Evolutionary conservation across 2,329 filamentous ascomycete species (phyloP).

Genomic region (Fusarium proliferatum): DNA sequence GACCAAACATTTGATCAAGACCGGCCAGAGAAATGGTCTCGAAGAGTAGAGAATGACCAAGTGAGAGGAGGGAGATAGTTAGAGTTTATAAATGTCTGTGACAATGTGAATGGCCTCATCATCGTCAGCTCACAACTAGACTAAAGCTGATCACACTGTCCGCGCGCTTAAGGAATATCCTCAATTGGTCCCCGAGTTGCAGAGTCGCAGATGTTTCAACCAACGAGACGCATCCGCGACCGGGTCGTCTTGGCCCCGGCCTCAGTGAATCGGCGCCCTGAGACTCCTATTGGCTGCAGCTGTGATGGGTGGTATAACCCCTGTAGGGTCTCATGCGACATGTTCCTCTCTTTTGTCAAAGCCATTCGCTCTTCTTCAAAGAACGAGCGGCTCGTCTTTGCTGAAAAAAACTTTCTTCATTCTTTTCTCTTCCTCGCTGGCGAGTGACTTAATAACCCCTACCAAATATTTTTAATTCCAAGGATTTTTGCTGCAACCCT

Average conservation of each 20-base stretch:
- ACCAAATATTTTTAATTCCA: not conserved
- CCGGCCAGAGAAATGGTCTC: not conserved
- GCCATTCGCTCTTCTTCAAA: conserved; percentile 16
- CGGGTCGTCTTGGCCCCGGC: conserved; percentile 30
- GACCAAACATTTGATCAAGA: not conserved
- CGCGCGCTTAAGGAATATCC: conserved; percentile 27
- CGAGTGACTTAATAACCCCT: conserved; percentile 29
- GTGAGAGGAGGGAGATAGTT: not conserved
- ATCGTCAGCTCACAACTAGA: conserved; percentile 16
- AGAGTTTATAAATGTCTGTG: not conserved
- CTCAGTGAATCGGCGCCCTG: not conserved
- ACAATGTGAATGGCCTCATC: not conserved
- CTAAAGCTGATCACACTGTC: not conserved
- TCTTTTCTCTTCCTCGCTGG: conserved; percentile 42
- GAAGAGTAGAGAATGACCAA: too few species aligned
- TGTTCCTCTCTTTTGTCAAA: conserved; percentile 27
- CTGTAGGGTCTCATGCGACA: conserved; percentile 22
- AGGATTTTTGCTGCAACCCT: not conserved
- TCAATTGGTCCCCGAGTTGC: conserved; percentile 22
- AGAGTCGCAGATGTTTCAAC: conserved; percentile 16
- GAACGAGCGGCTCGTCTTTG: not conserved
- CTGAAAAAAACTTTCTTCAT: not conserved
- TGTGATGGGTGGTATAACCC: conserved; percentile 28
- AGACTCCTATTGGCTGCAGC: conserved; percentile 1
- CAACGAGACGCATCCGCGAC: conserved; percentile 40